phyloP scores from a whole-genome alignment of 139 green algal genomes.

The Chlamydomonas sphaeroides region DNA sequence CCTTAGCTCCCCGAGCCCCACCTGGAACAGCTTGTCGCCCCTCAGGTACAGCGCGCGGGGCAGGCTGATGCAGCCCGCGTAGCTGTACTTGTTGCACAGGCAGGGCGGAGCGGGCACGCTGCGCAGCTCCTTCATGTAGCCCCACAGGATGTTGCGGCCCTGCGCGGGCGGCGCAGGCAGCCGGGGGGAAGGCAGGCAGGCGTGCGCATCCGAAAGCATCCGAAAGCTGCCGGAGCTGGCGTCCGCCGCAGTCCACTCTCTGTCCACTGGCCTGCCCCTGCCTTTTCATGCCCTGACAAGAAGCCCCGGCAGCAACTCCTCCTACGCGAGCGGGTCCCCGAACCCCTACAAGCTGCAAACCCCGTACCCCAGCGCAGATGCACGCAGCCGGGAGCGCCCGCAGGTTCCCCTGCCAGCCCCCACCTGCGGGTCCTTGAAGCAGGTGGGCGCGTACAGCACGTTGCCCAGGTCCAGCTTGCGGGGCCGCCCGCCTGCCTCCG shows the following conservation, averaged over 20 bases:
- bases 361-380: too few species aligned
- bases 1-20: background rate
- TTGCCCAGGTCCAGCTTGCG: constrained; percentile 66
- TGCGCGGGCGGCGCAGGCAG: background rate
- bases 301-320: too few species aligned
- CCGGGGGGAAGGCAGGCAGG: too few species aligned
- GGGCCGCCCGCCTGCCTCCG: constrained; percentile 45
- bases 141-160: constrained; percentile 40
- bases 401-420: too few species aligned
- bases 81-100: constrained; percentile 62
- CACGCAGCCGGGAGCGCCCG: too few species aligned
- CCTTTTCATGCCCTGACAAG: too few species aligned
- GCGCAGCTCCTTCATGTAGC: constrained; percentile 81
- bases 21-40: constrained; percentile 60
- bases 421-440: constrained; percentile 52
- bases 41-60: constrained; percentile 61
- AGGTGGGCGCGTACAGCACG: constrained; percentile 61
- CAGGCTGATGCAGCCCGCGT: constrained; percentile 36
- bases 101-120: constrained; percentile 50
- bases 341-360: too few species aligned
- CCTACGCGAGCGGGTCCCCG: too few species aligned
- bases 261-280: too few species aligned
- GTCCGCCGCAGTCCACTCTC: too few species aligned
- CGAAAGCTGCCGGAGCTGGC: too few species aligned
- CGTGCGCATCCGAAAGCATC: too few species aligned